Evolutionary conservation across 2,329 filamentous ascomycete species (phyloP), one percentile per base, ranked within the genome.

Genomic region (Aspergillus ibericus): DNA sequence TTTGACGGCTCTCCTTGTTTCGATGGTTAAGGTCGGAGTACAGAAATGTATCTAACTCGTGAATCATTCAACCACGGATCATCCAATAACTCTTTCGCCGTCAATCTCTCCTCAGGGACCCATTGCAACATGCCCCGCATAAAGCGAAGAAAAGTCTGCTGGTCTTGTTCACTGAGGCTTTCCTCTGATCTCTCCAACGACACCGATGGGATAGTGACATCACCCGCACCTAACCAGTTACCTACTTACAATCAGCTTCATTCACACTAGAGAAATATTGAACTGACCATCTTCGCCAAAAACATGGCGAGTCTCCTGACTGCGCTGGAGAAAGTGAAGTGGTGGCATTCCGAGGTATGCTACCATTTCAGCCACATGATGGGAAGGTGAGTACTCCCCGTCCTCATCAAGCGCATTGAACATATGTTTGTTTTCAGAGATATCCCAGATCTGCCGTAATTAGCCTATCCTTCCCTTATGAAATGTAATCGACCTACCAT

Each of bases 71-170:
- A 25, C 67, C 67, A 69, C 5, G 65, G 62, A 44, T 69, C 61
- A 7, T 57, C 15, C 36, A 69, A 53, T 5, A 68, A 36, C 46
- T 66, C 60, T 13, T 50, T 56, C 5, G 66, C 66, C 3, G 50
- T 56, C 29, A 53, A 56, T n/a, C 67, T 60, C 48, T 66, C 58
- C 38, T 68, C 63, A 1, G 65, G 66, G 3, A 59, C 12, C 66
- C 67, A 69, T 50, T 50, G 55, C 12, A 69, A 40, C 62, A 67
- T 68, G 12, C 59, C 62, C 27, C 63, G 53, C 4, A 68, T 53
- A 34, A 69, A 67, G 12, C 50, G 42, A 8, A 67, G 56, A 44
- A 67, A 67, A 5, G 42, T n/a, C 25, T 57, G 16, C 42, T 66
- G 58, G 9, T 65, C 40, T 20, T 53, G n/a, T 6, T 59, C 64